These are phyloP conservation scores for Hygrophoropsis aurantiaca DNA, from an alignment of 768 basidiomycete genomes.

Conservation along the genomic window DNA sequence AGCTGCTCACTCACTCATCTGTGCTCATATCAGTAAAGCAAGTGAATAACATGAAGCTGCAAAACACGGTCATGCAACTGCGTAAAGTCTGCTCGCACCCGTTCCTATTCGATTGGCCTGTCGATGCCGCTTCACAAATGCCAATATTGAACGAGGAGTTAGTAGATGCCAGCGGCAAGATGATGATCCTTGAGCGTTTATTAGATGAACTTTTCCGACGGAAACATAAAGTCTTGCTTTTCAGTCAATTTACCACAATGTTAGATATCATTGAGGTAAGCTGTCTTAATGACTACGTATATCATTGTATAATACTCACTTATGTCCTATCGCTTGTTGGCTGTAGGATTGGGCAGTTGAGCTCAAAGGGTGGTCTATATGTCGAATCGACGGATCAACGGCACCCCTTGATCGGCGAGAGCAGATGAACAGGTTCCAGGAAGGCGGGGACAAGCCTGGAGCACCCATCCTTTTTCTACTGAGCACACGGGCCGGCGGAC, in stretches of 20 bases:
- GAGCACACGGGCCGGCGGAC: conserved; percentile 92
- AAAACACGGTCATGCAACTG: conserved; percentile 96
- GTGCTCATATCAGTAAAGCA: conserved; percentile 63
- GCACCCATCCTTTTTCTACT: conserved; percentile 81
- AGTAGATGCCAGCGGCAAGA: conserved; percentile 89
- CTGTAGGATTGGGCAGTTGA: conserved; percentile 83
- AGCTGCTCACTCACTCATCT: not conserved
- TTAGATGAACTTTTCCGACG: conserved; percentile 77
- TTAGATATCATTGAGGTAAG: conserved; percentile 89
- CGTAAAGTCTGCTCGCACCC: conserved; percentile 97
- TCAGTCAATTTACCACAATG: conserved; percentile 96
- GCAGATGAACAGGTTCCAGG: conserved; percentile 85
- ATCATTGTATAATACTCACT: not conserved
- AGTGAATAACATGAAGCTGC: conserved; percentile 90
- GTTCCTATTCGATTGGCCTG: conserved; percentile 84
- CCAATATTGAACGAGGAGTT: conserved; percentile 53
- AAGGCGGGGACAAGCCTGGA: conserved; percentile 55
- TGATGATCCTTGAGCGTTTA: conserved; percentile 92
- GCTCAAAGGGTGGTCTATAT: conserved; percentile 79
- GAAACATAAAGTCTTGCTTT: conserved; percentile 82
- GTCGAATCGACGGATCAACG: conserved; percentile 91
- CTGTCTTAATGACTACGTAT: not conserved
- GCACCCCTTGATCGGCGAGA: conserved; percentile 77
- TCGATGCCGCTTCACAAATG: conserved; percentile 58
- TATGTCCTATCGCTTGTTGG: not conserved